Evolutionary conservation across 2,329 filamentous ascomycete genomes (phyloP).

Genomic region (Botryosphaeria agaves): DNA sequence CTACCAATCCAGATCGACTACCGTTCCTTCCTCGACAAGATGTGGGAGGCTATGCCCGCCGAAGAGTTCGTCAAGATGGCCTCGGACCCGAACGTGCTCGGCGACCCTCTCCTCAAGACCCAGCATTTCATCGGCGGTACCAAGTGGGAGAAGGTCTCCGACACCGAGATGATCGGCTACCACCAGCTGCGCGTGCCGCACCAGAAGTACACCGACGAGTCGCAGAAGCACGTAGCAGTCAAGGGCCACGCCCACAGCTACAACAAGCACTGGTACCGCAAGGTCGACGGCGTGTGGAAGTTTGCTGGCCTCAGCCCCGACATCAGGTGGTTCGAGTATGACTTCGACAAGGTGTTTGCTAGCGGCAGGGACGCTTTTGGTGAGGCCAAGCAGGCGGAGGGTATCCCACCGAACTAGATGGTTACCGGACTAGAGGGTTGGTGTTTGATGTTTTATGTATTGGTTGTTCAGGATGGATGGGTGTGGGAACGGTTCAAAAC

Average conservation of each 20-base stretch:
- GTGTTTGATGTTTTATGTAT: too few relatives aligned
- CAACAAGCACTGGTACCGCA: conserved; percentile 37
- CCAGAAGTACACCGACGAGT: conserved; percentile 35
- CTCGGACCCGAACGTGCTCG: conserved; percentile 33
- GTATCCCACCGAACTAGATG: conserved; percentile 17
- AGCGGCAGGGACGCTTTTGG: conserved; percentile 27
- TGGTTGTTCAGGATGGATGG: too few relatives aligned
- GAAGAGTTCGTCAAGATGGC: conserved; percentile 36
- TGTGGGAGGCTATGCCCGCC: conserved; percentile 39
- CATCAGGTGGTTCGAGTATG: conserved; percentile 37
- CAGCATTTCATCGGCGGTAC: conserved; percentile 39
- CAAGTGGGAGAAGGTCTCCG: conserved; percentile 31
- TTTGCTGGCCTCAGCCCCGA: conserved; percentile 37
- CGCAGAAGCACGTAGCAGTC: conserved; percentile 26
- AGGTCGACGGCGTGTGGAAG: conserved; percentile 40
- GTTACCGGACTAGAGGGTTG: too few relatives aligned
- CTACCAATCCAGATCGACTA: conserved; percentile 59
- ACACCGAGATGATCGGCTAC: conserved; percentile 32
- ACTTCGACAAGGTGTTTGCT: conserved; percentile 38
- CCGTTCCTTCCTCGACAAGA: conserved; percentile 35
- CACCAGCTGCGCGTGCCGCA: conserved; percentile 43
- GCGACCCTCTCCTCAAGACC: conserved; percentile 35
- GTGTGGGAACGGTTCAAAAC: too few relatives aligned
- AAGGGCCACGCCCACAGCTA: conserved; percentile 40
- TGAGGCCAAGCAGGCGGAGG: conserved; percentile 13